These are phyloP conservation scores for Camelina sativa DNA, from an alignment of 345 rosid species.

Conservation along the genomic window DNA sequence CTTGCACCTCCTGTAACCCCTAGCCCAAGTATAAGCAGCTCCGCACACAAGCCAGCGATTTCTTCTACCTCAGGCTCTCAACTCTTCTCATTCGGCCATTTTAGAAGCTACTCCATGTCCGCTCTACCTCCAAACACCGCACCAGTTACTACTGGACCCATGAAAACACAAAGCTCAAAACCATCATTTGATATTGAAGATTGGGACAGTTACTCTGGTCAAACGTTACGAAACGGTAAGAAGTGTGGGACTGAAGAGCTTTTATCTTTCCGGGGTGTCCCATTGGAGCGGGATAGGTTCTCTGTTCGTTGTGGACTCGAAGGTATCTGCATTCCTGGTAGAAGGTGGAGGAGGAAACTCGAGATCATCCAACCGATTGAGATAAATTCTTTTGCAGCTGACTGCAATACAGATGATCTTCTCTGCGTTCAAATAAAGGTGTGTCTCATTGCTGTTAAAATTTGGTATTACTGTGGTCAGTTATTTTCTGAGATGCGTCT, in stretches of 20 bases:
- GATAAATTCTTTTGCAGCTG: constrained; percentile 78
- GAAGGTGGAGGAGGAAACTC: constrained; percentile 93
- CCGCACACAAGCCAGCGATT: constrained; percentile 57
- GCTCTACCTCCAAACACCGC: constrained; percentile 79
- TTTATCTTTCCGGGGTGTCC: constrained; percentile 86
- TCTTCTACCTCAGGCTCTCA: constrained; percentile 82
- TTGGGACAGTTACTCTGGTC: constrained; percentile 68
- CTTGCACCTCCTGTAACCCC: constrained; percentile 60
- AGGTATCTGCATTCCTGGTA: constrained; percentile 91
- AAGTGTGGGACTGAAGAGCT: constrained; percentile 63
- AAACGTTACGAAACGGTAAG: constrained; percentile 52
- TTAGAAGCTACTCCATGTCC: constrained; percentile 98
- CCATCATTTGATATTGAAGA: constrained; percentile 79
- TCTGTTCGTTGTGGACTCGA: constrained; percentile 94
- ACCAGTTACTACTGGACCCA: constrained; percentile 58
- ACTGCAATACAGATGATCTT: constrained; percentile 94
- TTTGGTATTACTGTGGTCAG: constrained; percentile 20
- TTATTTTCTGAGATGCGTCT: constrained; percentile 19
- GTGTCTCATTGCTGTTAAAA: constrained; percentile 22
- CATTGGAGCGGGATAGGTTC: constrained; percentile 85
- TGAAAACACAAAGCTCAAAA: constrained; percentile 72
- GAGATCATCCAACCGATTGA: constrained; percentile 91
- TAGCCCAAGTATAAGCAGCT: constrained; percentile 57
- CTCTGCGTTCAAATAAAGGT: constrained; percentile 97
- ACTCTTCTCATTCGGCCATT: constrained; percentile 81